Evolutionary conservation across 257 asterid species (phyloP).

Genomic region (Coffea canephora): DNA sequence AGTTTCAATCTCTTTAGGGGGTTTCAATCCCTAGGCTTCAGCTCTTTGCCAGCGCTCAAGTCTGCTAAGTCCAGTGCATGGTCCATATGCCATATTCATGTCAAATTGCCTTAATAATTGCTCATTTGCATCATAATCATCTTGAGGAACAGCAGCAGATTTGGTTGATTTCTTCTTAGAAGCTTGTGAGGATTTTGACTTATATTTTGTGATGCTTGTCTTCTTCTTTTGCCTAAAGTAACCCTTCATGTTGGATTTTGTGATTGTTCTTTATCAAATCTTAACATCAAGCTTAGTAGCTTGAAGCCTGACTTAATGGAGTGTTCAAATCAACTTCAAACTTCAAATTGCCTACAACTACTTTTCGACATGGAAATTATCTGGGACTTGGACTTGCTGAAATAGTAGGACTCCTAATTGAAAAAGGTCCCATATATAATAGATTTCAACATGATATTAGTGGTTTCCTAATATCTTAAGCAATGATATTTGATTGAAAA

Average conservation of each 20-base stretch:
- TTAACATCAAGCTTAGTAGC: too few species aligned
- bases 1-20: constrained; percentile 21
- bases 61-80: constrained; percentile 33
- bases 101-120: constrained; percentile 31
- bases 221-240: not conserved
- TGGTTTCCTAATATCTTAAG: too few species aligned
- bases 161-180: not conserved
- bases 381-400: too few species aligned
- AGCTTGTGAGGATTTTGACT: not conserved
- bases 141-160: not conserved
- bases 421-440: too few species aligned
- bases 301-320: too few species aligned
- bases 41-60: constrained; percentile 33
- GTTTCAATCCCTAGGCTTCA: constrained; percentile 23
- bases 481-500: too few species aligned
- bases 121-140: constrained; percentile 25
- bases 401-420: too few species aligned
- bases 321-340: too few species aligned
- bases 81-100: constrained; percentile 31
- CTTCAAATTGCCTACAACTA: not conserved
- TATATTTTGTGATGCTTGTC: not conserved
- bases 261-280: not conserved
- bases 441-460: too few species aligned
- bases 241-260: not conserved
- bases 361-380: too few species aligned